These are phyloP conservation scores for Ustilago shanxiensis DNA, from an alignment of 1,284 basidiomycete species.

Conservation along the genomic window DNA sequence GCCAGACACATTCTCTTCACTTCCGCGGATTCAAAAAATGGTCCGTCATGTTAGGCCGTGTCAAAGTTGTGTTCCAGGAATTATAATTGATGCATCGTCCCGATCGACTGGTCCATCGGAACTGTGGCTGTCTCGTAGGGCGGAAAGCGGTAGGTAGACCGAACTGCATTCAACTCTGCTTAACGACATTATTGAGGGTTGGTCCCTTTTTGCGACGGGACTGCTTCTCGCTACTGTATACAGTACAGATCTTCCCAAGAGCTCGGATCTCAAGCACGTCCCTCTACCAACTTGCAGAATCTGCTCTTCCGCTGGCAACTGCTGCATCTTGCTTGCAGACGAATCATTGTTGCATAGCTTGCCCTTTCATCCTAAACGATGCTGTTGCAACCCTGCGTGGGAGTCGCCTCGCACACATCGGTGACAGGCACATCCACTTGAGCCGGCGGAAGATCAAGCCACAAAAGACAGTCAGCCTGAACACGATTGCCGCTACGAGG, in stretches of 20 bases:
- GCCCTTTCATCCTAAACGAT: neutral
- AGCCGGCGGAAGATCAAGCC: neutral
- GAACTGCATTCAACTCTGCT: neutral
- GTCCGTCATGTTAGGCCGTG: neutral
- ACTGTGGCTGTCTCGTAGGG: neutral
- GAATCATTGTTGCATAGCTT: neutral
- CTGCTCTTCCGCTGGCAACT: neutral
- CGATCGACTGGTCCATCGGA: neutral
- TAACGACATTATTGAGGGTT: slow-evolving; percentile 21
- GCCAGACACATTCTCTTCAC: neutral
- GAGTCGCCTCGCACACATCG: neutral
- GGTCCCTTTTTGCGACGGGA: slow-evolving; percentile 2
- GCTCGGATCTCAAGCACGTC: slow-evolving; percentile 2
- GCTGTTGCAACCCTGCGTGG: neutral
- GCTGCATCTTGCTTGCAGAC: slow-evolving; percentile 1
- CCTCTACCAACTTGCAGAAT: neutral
- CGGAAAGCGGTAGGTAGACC: neutral
- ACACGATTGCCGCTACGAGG: neutral
- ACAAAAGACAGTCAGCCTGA: neutral
- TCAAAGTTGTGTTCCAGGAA: neutral
- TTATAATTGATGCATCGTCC: neutral
- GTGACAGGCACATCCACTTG: neutral
- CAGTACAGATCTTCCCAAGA: slow-evolving; percentile 7
- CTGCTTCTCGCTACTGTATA: neutral
- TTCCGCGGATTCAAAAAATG: neutral